These are phyloP conservation scores for Hsuehochloa calcarea DNA, from an alignment of 176 grass and related monocot species.

Conservation along the genomic window DNA sequence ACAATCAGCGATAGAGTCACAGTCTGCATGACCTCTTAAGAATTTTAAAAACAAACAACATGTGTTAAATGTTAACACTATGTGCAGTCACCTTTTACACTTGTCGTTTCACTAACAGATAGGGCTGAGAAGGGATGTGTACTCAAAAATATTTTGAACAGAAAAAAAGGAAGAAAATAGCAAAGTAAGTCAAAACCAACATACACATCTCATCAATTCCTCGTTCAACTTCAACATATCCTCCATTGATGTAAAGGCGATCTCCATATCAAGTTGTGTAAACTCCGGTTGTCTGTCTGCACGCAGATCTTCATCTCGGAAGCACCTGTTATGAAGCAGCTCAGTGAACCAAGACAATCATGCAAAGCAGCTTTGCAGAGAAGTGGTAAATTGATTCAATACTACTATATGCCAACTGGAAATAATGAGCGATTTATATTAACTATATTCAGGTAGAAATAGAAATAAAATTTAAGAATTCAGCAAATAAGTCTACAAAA, in stretches of 20 bases:
- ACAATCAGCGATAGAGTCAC: constrained; percentile 4
- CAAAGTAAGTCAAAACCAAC: constrained; percentile 16
- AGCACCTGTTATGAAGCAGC: constrained; percentile 63
- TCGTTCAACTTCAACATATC: constrained; percentile 95
- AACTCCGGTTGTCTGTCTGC: constrained; percentile 94
- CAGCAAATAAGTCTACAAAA: background rate
- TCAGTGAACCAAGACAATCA: constrained; percentile 10
- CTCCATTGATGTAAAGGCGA: constrained; percentile 88
- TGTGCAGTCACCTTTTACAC: constrained; percentile 4
- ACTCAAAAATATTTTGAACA: background rate
- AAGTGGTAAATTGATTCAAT: constrained; percentile 12
- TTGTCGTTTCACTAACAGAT: background rate
- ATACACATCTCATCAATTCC: constrained; percentile 93
- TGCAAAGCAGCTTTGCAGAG: background rate
- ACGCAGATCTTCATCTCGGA: constrained; percentile 96
- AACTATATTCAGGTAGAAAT: background rate
- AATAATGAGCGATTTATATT: constrained; percentile 11
- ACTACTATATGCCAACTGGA: constrained; percentile 3
- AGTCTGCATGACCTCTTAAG: background rate
- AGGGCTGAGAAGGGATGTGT: background rate
- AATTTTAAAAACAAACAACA: background rate
- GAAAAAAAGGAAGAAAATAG: background rate
- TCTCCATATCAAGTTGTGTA: constrained; percentile 98
- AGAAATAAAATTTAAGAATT: constrained; percentile 4
- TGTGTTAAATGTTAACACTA: background rate